A percentile compares a stretch with the other conserved stretches of the same genome.
Evolutionary conservation across 1,139 yeast genomes (phyloP).

Genomic region (Candida smagusa): DNA sequence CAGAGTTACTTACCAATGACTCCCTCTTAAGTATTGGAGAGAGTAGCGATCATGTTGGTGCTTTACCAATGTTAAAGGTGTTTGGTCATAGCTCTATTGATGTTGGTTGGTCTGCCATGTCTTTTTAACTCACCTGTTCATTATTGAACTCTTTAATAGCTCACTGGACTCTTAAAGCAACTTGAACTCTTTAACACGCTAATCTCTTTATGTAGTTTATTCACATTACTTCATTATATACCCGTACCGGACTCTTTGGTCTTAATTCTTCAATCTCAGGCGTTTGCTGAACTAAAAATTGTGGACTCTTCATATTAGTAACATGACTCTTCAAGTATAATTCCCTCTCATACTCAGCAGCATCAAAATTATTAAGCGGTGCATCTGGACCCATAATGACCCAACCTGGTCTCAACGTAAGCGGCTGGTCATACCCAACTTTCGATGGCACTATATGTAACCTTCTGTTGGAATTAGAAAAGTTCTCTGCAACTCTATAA

Average conservation of each 20-base stretch:
- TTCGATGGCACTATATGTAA: conserved; percentile 78
- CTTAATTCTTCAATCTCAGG: conserved; percentile 74
- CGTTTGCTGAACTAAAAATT: conserved; percentile 57
- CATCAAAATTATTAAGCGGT: conserved; percentile 62
- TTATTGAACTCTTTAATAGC: no score
- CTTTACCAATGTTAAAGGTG: neutral
- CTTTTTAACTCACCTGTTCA: no score
- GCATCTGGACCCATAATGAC: conserved; percentile 85
- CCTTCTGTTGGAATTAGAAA: conserved; percentile 76
- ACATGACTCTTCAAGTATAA: conserved; percentile 29
- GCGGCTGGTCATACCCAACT: conserved; percentile 61
- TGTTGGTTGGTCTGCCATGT: neutral
- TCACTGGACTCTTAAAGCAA: no score
- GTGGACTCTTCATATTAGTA: conserved; percentile 24
- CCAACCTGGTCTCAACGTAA: conserved; percentile 84
- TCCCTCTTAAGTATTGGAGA: neutral
- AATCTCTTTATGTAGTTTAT: no score
- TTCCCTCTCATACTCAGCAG: conserved; percentile 31
- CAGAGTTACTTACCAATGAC: neutral
- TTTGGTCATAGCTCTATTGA: neutral
- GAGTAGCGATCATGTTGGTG: neutral
- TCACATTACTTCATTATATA: no score
- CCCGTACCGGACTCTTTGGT: conserved; percentile 66
- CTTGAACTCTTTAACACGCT: no score
- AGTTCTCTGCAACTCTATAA: conserved; percentile 85